These are phyloP conservation scores for Candida piceae DNA, from an alignment of 805 yeast genomes.

Conservation along the genomic window DNA sequence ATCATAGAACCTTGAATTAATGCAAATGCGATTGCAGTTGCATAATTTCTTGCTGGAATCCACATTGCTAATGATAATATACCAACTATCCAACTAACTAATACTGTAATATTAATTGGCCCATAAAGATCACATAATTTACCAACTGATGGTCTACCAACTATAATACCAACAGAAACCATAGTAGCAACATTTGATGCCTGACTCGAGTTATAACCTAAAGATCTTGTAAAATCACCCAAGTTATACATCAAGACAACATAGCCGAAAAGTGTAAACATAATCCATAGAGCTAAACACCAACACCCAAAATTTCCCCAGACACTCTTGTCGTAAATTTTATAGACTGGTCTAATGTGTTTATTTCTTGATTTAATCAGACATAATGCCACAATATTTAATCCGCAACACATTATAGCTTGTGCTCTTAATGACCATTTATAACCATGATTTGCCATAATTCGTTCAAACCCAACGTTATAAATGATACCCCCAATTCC, in stretches of 20 bases:
- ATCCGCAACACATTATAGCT: conserved; percentile 34
- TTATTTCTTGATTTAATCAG: conserved; percentile 36
- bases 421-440: conserved; percentile 50
- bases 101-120: conserved; percentile 40
- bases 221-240: conserved; percentile 53
- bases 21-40: conserved; percentile 50
- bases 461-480: conserved; percentile 43
- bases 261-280: conserved; percentile 54
- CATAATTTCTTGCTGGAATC: conserved; percentile 53
- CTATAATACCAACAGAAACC: conserved; percentile 51
- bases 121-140: conserved; percentile 46
- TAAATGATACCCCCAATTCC: conserved; percentile 50
- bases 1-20: conserved; percentile 49
- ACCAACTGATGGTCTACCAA: conserved; percentile 57
- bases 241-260: conserved; percentile 54
- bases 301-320: conserved; percentile 33
- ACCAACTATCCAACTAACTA: conserved; percentile 35
- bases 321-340: conserved; percentile 38
- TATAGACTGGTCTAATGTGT: conserved; percentile 31
- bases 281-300: conserved; percentile 33
- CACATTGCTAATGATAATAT: conserved; percentile 45
- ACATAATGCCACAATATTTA: conserved; percentile 30
- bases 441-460: conserved; percentile 34
- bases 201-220: conserved; percentile 51
- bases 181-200: conserved; percentile 57